Evolutionary conservation across 179 eudicot genomes (phyloP), one percentile per base, ranked within the genome.

Genomic region (Corrigiola litoralis): DNA sequence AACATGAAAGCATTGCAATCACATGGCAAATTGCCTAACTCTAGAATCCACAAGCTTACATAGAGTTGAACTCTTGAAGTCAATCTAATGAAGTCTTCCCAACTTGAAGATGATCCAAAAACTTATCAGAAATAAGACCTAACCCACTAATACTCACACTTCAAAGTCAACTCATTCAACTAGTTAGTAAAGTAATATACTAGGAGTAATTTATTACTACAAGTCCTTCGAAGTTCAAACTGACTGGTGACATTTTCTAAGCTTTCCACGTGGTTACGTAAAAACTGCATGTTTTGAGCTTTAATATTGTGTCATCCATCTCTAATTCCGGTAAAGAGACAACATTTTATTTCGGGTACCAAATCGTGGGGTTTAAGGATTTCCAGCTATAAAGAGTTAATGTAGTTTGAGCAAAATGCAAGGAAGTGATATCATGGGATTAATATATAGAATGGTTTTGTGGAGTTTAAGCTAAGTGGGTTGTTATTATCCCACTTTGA

Each of bases 391-490:
- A 63, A 69, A 74, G 69, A 44, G 47, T 10, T 48, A 1, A 16
- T 57, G 11, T n/a, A n/a, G n/a, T 27, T 69, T 69, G 56, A 61
- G 41, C 6, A 38, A 18, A 41, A 11, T 58, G 11, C 21, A 75
- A 75, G 78, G 67, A 64, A 63, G 52, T 37, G 29, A 24, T 48
- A 25, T 31, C 2, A 55, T 44, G 32, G 52, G 59, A 4, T 14
- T 33, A 28, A 45, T 12, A 25, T 40, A 40, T 63, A 21, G 1
- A 8, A 14, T 18, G 73, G 69, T 66, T 49, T 74, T 32, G 66
- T 69, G 55, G 31, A 50, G 50, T 74, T 68, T 74, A 69, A 58
- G 74, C 60, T 63, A 69, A 7, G 58, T 74, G 69, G 50, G 66
- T 14, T 57, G 24, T 64, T 50, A 51, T 25, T 34, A 64, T 71